A percentile compares a stretch with the other conserved stretches of the same genome.
These are phyloP conservation scores for Aspergillus egyptiacus DNA, from an alignment of 495 filamentous ascomycete species.

Conservation along the genomic window DNA sequence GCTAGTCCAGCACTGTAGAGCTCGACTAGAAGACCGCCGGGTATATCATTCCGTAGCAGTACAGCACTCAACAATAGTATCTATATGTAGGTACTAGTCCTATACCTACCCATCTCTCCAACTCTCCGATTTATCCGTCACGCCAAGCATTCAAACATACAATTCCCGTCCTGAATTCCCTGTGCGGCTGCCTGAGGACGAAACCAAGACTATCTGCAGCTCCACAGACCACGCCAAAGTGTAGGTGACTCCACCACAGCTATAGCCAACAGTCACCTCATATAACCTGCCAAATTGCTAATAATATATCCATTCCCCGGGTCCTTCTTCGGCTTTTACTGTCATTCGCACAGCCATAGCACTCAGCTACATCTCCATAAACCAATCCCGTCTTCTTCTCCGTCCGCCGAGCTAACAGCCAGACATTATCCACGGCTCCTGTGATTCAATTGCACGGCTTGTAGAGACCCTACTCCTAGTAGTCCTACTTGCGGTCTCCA, in stretches of 20 bases:
- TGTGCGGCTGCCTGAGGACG: too few relatives aligned
- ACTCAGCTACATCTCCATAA: not conserved
- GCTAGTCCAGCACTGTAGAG: too few relatives aligned
- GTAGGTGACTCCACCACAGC: too few relatives aligned
- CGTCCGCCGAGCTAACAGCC: not conserved
- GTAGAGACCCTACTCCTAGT: too few relatives aligned
- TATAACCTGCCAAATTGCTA: slow-evolving; percentile 3
- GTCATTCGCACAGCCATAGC: not conserved
- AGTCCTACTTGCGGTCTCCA: too few relatives aligned
- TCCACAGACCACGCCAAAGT: too few relatives aligned
- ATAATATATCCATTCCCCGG: slow-evolving; percentile 17
- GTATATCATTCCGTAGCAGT: too few relatives aligned
- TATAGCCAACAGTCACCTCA: too few relatives aligned
- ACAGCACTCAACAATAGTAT: not conserved
- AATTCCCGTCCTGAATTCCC: slow-evolving; percentile 2
- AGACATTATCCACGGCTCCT: slow-evolving; percentile 1
- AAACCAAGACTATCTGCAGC: too few relatives aligned
- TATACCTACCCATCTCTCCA: too few relatives aligned
- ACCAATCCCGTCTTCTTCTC: not conserved
- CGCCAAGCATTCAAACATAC: not conserved
- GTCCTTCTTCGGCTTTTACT: slow-evolving; percentile 14
- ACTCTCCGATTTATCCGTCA: not conserved
- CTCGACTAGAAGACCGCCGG: too few relatives aligned
- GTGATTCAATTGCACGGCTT: not conserved
- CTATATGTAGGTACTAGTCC: not conserved